Base-by-base conservation (phyloP, 2,329 filamentous ascomycete species). In the Colletotrichum karsti region DNA sequence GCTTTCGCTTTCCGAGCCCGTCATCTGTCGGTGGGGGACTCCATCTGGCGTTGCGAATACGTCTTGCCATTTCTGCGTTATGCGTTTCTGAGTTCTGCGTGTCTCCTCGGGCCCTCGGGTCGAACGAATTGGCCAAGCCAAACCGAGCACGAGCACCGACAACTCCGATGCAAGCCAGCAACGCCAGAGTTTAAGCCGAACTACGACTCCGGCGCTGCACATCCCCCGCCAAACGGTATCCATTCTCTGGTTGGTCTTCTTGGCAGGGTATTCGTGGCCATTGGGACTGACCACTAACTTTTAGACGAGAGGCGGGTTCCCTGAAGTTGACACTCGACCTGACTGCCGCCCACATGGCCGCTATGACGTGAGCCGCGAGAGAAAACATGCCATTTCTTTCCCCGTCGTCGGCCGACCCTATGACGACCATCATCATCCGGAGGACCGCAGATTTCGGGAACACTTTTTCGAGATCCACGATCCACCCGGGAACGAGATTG, bases 361-460 rank as follows among this genome's bases (percentile, higher is more conserved):
- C 39, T 33, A 67, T 63, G 63, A 67, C 63, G 63, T 63, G 59
- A 63, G 63, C 63, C 44, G 59, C 63, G 22, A 48, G 59, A 57
- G 59, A 63, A 57, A 67, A 67, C 63, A 67, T 67, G 63, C 58
- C 63, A 63, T 48, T 12, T 24, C 28, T 24, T 22, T 55, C 42
- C 10, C 48, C 28, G n/a, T 37, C 41, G 39, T 33, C 42, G 20
- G 15, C 28, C n/a, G 39, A n/a, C 35, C 44, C 20, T 55, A 42
- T 55, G 56, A 66, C 57, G 56, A 37, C 8, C 15, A 35, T 3
- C 8, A 35, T 30, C 44, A 12, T 24, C 35, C 15, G 22, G 24
- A 20, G 53, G 35, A 26, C 13, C 22, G 28, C 55, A 58, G 55
- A 46, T 58, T 58, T 48, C 55, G 55, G 41, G 30, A 37, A 20